Evolutionary conservation across 768 basidiomycete species (phyloP), one percentile per base, ranked within the genome.

Genomic region (Tephrocybe rancida): DNA sequence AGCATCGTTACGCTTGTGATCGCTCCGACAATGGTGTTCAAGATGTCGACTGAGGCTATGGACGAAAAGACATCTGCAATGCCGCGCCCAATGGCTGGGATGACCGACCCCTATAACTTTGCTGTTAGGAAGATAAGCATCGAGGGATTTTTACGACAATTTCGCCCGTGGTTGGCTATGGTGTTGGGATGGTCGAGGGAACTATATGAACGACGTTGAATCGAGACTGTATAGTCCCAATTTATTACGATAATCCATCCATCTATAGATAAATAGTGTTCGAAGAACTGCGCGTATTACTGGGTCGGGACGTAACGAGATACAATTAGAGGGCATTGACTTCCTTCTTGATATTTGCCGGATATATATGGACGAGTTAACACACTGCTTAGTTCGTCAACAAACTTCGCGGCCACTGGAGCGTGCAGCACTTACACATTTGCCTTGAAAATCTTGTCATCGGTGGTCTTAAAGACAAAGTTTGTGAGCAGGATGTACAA

Each of bases 401-500:
- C 1, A 42, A 39, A 26, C 53, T 46, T 32, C 35, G 10, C 14
- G 24, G 34, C 43, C 50, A 51, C 3, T 19, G 37, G 2, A 45
- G 32, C 27, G 19, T 32, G 32, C 2, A 25, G 22, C 7, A 69
- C 85, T 62, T 72, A 88, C 87, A 84, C 82, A 63, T 88, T 88
- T 21, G 78, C 76, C 60, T 80, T 82, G 52, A 73, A 66, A 13
- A 88, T 80, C 54, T 75, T 76, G 13, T 79, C 75, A n/a, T 70
- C 73, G 2, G 84, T 81, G 52, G 75, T 65, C n/a, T 65, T 56
- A 61, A 87, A 92, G 5, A 68, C 73, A 60, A 91, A 93, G 61
- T 81, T 78, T 11, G 84, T 84, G 38, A 93, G 59, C 19, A 93
- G 75, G 45, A 85, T 77, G 61, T 83, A 90, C 8, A 91, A 62